Evolutionary conservation across 1,139 yeast genomes (phyloP).

Genomic region (Casaregolazyma suthepensis): DNA sequence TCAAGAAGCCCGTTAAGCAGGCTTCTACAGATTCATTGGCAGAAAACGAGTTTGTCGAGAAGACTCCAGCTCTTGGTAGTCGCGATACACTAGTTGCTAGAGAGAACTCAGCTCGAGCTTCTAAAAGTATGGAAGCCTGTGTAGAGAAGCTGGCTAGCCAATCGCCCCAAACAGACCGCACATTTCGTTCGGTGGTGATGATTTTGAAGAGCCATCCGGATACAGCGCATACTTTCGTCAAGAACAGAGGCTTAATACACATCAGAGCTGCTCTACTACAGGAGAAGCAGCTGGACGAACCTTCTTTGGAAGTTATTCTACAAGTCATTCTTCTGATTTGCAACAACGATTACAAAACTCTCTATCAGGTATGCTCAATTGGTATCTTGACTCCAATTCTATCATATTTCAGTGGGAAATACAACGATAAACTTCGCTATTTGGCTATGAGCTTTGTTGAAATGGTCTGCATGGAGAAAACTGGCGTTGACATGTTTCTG

Average conservation of each 20-base stretch:
- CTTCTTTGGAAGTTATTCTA: background rate
- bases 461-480: slow-evolving; percentile 3
- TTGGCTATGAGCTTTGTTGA: slow-evolving; percentile 2
- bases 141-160: background rate
- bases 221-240: slow-evolving; percentile 7
- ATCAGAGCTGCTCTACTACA: background rate
- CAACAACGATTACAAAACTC: slow-evolving; percentile 1
- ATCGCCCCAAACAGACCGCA: background rate
- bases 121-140: background rate
- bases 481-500: slow-evolving; percentile 3
- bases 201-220: slow-evolving; percentile 6
- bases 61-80: background rate
- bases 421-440: background rate
- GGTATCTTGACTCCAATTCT: background rate
- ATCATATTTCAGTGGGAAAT: background rate
- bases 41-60: background rate
- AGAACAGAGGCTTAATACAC: slow-evolving; percentile 7
- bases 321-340: slow-evolving; percentile 2
- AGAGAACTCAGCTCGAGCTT: background rate
- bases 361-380: slow-evolving; percentile 1
- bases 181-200: background rate
- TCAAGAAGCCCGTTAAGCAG: background rate
- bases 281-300: background rate
- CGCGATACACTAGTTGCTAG: background rate
- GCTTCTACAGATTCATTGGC: background rate